These are phyloP conservation scores for Penicillium taxi DNA, from an alignment of 495 filamentous ascomycete species.

Conservation along the genomic window DNA sequence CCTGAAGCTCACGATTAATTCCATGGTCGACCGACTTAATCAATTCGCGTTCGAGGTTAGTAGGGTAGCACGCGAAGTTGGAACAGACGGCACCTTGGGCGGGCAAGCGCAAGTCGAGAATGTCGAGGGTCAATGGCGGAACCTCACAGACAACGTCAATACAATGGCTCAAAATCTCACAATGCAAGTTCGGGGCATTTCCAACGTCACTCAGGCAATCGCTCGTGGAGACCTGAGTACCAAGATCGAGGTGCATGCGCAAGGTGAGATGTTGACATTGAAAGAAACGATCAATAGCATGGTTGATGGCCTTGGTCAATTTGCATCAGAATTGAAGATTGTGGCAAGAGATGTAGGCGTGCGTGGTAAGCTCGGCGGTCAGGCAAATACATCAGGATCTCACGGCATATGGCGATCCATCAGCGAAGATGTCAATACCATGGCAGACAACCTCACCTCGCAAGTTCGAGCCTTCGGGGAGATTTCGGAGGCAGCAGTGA, in stretches of 20 bases:
- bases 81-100: conserved; percentile 80
- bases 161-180: conserved; percentile 93
- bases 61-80: conserved; percentile 84
- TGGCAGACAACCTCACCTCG: conserved; percentile 87
- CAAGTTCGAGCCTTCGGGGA: conserved; percentile 87
- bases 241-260: conserved; percentile 83
- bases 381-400: conserved; percentile 82
- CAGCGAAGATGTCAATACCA: conserved; percentile 69
- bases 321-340: conserved; percentile 89
- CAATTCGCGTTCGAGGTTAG: conserved; percentile 91
- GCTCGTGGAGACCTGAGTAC: conserved; percentile 79
- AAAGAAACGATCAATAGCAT: conserved; percentile 95
- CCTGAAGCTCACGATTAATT: conserved; percentile 86
- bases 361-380: conserved; percentile 80
- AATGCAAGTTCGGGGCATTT: conserved; percentile 87
- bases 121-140: conserved; percentile 86
- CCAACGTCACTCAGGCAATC: conserved; percentile 87
- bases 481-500: conserved; percentile 85
- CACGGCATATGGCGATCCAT: conserved; percentile 95
- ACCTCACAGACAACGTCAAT: conserved; percentile 88
- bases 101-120: conserved; percentile 88
- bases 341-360: conserved; percentile 91
- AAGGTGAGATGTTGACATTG: conserved; percentile 80
- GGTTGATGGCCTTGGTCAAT: conserved; percentile 84
- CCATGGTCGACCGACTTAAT: conserved; percentile 88